These are phyloP conservation scores for Allomyces macrogynus DNA, from an alignment of 192 early-diverging fungal genomes.

Conservation along the genomic window DNA sequence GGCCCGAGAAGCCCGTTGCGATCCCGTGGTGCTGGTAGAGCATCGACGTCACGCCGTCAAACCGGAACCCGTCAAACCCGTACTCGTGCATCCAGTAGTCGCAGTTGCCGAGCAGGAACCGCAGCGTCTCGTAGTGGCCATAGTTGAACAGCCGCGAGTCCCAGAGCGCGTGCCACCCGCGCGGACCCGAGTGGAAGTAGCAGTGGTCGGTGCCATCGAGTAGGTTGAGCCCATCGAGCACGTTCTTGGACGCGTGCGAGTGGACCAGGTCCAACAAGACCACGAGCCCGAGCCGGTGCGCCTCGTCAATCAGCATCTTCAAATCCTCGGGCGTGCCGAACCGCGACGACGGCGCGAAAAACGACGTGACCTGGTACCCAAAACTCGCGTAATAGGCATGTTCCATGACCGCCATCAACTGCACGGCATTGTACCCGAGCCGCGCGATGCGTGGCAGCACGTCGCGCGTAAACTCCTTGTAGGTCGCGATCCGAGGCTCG, in stretches of 20 bases:
- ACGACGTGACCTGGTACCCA: slow-evolving; percentile 94
- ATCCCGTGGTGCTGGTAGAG: slow-evolving; percentile 92
- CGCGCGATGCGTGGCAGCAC: slow-evolving; percentile 67
- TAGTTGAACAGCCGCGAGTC: slow-evolving; percentile 91
- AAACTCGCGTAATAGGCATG: slow-evolving; percentile 97
- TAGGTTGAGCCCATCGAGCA: slow-evolving; percentile 78
- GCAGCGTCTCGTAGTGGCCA: slow-evolving; percentile 66
- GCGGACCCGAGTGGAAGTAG: slow-evolving; percentile 78
- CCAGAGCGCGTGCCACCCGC: slow-evolving; percentile 83
- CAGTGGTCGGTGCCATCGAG: slow-evolving; percentile 93
- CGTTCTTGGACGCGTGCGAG: slow-evolving; percentile 89
- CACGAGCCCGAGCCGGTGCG: slow-evolving; percentile 67
- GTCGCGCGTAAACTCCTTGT: slow-evolving; percentile 70
- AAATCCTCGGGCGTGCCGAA: slow-evolving; percentile 88
- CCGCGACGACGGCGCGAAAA: slow-evolving; percentile 81
- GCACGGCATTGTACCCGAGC: slow-evolving; percentile 64
- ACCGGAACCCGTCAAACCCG: slow-evolving; percentile 89
- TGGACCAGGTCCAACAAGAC: slow-evolving; percentile 90
- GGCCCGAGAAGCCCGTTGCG: slow-evolving; percentile 74
- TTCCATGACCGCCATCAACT: slow-evolving; percentile 92
- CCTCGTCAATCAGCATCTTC: slow-evolving; percentile 74
- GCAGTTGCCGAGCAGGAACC: slow-evolving; percentile 87
- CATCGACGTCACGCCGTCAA: slow-evolving; percentile 95
- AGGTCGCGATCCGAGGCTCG: slow-evolving; percentile 63
- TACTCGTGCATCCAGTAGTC: slow-evolving; percentile 83